phyloP scores from a whole-genome alignment of 306 rosid genomes.

The Vigna hirtella region DNA sequence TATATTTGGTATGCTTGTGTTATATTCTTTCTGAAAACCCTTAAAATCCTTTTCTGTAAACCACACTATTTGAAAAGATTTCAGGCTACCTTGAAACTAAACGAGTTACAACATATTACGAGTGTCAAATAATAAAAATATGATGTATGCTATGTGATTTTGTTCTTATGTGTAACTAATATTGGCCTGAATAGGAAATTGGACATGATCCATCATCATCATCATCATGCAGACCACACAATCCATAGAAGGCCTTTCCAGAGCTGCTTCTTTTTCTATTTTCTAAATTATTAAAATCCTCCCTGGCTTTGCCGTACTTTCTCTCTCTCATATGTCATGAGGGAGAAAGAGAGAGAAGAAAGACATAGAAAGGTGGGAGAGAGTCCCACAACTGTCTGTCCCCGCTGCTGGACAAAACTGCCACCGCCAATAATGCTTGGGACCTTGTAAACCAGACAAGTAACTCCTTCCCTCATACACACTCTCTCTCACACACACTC shows the following conservation, averaged over 20 bases:
- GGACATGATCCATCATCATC: conserved; percentile 47
- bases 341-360: neutral
- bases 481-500: conserved; percentile 12
- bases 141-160: neutral
- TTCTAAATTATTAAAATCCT: neutral
- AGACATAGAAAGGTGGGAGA: conserved; percentile 36
- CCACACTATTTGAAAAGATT: too few relatives aligned
- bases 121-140: neutral
- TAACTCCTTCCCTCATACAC: conserved; percentile 32
- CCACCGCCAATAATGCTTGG: conserved; percentile 95
- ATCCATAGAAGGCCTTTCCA: conserved; percentile 71
- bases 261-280: neutral
- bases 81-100: too few relatives aligned
- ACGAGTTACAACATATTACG: too few relatives aligned
- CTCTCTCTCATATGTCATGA: neutral
- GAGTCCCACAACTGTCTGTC: conserved; percentile 89
- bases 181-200: conserved; percentile 26
- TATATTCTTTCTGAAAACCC: too few relatives aligned
- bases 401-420: conserved; percentile 85
- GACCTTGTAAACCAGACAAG: conserved; percentile 77
- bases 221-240: conserved; percentile 53
- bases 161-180: conserved; percentile 38
- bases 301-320: conserved; percentile 40
- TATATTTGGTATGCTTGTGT: too few relatives aligned
- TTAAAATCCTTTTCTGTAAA: neutral